These are phyloP conservation scores for Annulohypoxylon nitens DNA, from an alignment of 495 filamentous ascomycete species.

Conservation along the genomic window DNA sequence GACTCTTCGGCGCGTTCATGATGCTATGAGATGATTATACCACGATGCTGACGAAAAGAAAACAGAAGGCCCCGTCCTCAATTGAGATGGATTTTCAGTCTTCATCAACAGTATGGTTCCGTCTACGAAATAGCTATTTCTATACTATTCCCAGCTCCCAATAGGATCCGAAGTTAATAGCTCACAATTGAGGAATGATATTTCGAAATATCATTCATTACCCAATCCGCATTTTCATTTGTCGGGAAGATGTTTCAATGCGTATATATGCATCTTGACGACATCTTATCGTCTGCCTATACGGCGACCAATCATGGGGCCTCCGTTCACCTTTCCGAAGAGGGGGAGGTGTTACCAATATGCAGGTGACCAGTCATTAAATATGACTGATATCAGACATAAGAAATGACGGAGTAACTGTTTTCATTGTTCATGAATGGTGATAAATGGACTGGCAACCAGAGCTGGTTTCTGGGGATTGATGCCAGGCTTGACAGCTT, in stretches of 20 bases:
- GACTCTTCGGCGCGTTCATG: background rate
- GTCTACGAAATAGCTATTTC: background rate
- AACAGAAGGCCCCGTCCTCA: background rate
- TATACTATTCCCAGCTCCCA: background rate
- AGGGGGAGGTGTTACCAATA: slow-evolving; percentile 24
- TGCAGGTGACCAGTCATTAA: slow-evolving; percentile 15
- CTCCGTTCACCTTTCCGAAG: background rate
- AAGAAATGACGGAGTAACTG: background rate
- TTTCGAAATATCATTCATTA: slow-evolving; percentile 6
- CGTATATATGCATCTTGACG: slow-evolving; percentile 24
- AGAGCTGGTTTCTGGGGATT: background rate
- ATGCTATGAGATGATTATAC: background rate
- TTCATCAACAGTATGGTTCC: background rate
- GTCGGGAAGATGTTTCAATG: slow-evolving; percentile 19
- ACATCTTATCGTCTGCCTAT: slow-evolving; percentile 23
- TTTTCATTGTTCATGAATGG: background rate
- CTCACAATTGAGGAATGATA: background rate
- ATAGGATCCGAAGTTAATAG: background rate
- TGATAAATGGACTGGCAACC: background rate
- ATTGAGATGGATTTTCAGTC: background rate
- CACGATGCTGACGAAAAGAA: background rate
- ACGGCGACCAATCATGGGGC: slow-evolving; percentile 31
- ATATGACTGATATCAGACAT: slow-evolving; percentile 13
- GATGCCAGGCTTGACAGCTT: background rate
- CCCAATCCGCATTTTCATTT: slow-evolving; percentile 11